Base-by-base conservation (phyloP, 257 asterid genomes). In the Solanum etuberosum region DNA sequence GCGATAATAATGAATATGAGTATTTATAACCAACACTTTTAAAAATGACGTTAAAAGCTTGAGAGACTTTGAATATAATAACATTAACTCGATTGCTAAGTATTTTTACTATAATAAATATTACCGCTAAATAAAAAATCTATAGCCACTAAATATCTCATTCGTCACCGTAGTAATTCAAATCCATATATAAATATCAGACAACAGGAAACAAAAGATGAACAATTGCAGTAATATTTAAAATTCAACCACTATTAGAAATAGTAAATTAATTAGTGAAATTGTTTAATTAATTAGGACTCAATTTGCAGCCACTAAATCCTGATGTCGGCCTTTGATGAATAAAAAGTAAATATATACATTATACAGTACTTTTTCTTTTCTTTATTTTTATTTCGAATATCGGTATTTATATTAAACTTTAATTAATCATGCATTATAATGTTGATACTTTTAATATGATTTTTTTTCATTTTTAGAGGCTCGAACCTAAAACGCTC, bases 241-340 rank as follows among this genome's bases (percentile, higher is more conserved):
- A 48, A 43, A 78, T 15, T 43, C 65, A 80, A 78, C 65, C 40
- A 48, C 68, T 20, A 29, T 61, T 81, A 48, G 20, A 29, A 81
- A 81, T 48, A 81, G 29, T 81, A 76, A 35, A 73, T 35, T 73
- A 38, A 37, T 37, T 23, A 38, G 23, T 74, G 32, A 23, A 37
- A 21, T 76, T 76, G 11, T 76, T 73, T 72, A 35, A 35, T 80
- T 80, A 48, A 48, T 80, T 29, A 48, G 67, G 85, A 80, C 67
- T 46, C 68, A 48, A 29, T 46, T 78, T 78, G 27, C 63, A 43
- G 10, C 65, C 84, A 78, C 84, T 43, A 78, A 78, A 78, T 42
- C 25, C 38, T 23, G 59, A 77, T 77, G 83, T 77, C 83, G 46
- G 83, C 61, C 37, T 77, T 40, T 77, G 31, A 25, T 63, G 31